Conservation (phyloP, 768 basidiomycete species). For the Agaricus sinodeliciosus region DNA sequence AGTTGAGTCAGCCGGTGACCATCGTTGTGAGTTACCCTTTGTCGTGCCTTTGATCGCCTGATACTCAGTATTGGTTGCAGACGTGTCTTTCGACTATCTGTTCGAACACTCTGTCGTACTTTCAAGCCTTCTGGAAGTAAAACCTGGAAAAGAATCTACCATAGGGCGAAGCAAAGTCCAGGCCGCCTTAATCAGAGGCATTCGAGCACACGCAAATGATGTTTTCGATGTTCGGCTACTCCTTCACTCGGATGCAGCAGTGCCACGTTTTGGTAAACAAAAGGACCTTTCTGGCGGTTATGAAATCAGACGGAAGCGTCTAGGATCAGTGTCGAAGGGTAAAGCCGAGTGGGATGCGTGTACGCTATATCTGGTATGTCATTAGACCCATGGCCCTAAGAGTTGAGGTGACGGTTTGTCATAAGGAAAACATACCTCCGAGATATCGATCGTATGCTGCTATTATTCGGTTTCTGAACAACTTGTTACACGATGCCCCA, state of each 20-base stretch:
- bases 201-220: conserved; percentile 43
- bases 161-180: conserved; percentile 23
- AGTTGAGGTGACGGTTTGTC: neutral
- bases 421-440: conserved; percentile 65
- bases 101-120: conserved; percentile 31
- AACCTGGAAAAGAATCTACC: conserved; percentile 12
- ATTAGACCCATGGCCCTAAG: neutral
- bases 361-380: conserved; percentile 64
- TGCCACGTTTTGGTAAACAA: conserved; percentile 21
- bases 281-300: conserved; percentile 39
- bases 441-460: conserved; percentile 44
- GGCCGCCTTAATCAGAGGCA: conserved; percentile 45
- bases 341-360: conserved; percentile 53
- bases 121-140: conserved; percentile 17
- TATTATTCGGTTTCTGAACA: conserved; percentile 38
- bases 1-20: conserved; percentile 1
- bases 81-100: conserved; percentile 54
- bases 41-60: conserved; percentile 36
- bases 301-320: conserved; percentile 52
- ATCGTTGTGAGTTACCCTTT: conserved; percentile 19
- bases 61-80: conserved; percentile 24
- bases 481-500: conserved; percentile 23
- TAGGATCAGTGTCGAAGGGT: conserved; percentile 24
- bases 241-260: conserved; percentile 24
- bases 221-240: conserved; percentile 57